Base-by-base conservation (phyloP, 805 yeast species). In the Candida verbasci region DNA sequence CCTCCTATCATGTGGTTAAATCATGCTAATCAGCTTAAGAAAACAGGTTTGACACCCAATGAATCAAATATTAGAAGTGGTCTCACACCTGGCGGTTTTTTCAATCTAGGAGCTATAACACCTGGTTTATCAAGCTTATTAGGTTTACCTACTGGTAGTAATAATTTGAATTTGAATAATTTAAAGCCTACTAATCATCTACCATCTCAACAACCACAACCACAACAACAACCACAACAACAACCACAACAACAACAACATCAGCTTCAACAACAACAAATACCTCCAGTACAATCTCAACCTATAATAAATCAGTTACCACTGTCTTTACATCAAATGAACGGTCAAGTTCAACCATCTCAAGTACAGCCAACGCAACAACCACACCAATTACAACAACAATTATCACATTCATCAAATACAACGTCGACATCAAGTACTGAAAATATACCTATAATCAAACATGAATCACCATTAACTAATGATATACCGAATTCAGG, bases 21-120 rank as follows among this genome's bases (percentile, higher is more conserved):
- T 30, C 25, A 26, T 16, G 24, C 26, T 8, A 29, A 24, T 17
- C 21, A 24, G 4, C 52, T 63, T 34, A 52, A 67, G 24, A 65
- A 76, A 42, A 55, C 85, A 0, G 91, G 87, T 0, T 62, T 86
- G 31, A 81, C 88, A 0, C 93, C 93, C 3, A 83, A 80, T 55
- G 94, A 85, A 52, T 75, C 86, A 4, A 72, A 78, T 34, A 46
- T 86, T 34, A 68, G 95, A 45, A 68, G 85, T 0, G 91, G 93
- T 0, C 54, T 82, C 18, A 80, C 89, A 0, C 89, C 89, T 0
- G 85, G 80, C 2, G 60, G 52, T 1, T 40, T 53, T 16, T 46
- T 64, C 37, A 42, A 63, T n/a, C 62, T 62, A 31, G 67, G 70
- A 17, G 65, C 70, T 18, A 68, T 70, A 51, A 71, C 77, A 3